phyloP scores from a whole-genome alignment of 1,284 basidiomycete genomes.

The Rhodotorula mucilaginosa region DNA sequence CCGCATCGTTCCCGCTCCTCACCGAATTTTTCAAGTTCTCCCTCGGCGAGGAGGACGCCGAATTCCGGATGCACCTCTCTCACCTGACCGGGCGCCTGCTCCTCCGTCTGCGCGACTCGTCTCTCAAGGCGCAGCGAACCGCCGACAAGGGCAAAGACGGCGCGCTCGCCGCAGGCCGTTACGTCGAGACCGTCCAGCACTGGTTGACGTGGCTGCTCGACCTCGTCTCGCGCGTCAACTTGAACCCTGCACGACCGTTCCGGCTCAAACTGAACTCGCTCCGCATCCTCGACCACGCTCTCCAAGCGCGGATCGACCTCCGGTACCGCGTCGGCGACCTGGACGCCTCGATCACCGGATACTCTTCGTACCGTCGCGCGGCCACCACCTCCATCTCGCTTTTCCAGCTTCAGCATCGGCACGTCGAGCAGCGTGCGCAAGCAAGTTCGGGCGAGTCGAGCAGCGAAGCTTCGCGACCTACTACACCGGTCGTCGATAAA shows the following conservation, averaged over 20 bases:
- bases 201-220: slow-evolving; percentile 27
- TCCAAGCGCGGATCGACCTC: slow-evolving; percentile 34
- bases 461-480: not conserved
- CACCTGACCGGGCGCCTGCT: slow-evolving; percentile 34
- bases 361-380: slow-evolving; percentile 34
- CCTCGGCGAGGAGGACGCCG: slow-evolving; percentile 39
- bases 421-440: not conserved
- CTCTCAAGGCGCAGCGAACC: slow-evolving; percentile 25
- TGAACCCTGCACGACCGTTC: slow-evolving; percentile 39
- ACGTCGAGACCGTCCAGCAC: slow-evolving; percentile 16
- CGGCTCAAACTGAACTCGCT: slow-evolving; percentile 38
- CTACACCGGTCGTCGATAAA: not conserved
- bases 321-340: slow-evolving; percentile 12
- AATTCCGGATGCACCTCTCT: slow-evolving; percentile 27
- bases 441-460: not conserved
- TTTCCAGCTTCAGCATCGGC: slow-evolving; percentile 29
- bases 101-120: slow-evolving; percentile 35
- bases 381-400: slow-evolving; percentile 26
- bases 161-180: slow-evolving; percentile 7
- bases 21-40: slow-evolving; percentile 27
- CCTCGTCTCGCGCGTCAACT: slow-evolving; percentile 20
- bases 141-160: slow-evolving; percentile 23
- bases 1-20: slow-evolving; percentile 24
- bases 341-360: slow-evolving; percentile 17
- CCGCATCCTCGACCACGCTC: slow-evolving; percentile 32